Evolutionary conservation across 352 stramenopile genomes (phyloP), one percentile per base, ranked within the genome.

Genomic region (Phytophthora foliorum): DNA sequence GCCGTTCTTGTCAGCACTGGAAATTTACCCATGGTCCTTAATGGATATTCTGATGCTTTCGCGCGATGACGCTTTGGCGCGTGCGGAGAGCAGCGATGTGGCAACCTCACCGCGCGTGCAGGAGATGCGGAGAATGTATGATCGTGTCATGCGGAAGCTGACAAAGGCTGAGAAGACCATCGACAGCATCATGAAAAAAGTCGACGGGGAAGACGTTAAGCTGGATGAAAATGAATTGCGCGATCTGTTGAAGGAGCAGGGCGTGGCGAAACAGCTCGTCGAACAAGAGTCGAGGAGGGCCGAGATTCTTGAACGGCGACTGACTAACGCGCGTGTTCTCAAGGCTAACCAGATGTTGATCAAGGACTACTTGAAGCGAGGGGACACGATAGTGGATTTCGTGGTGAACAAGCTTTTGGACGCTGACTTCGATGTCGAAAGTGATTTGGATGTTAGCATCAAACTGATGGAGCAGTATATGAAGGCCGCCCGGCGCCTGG

Each of bases 391-490:
- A 2, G 73, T 92, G 19, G 67, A 78, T 7, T 72, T 67, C 29
- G 75, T 92, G 36, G 39, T 91, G 11, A 71, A 67, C 24, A 88
- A 84, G 32, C 53, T 93, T 2, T n/a, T 64, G 14, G 66, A 74
- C 22, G 65, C 63, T 5, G 58, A 67, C 1, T 76, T 76, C 34
- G 74, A 73, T 27, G 60, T 68, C n/a, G 69, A 79, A 16, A 50
- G 41, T 16, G 85, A 93, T 44, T 27, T 92, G 57, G 83, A 91
- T 32, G 70, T 92, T 34, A 68, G 69, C 0, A 36, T 84, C 8
- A 90, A 87, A 50, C 57, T 92, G 34, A 84, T 94, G 80, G 81
- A 84, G 45, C 84, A 95, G 64, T 94, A 92, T 73, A 89, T 92
- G 86, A 90, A 84, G 31, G 77, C 70, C 13, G 86, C 78, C 8